Conservation (phyloP, 768 basidiomycete genomes). For the Russula lepida region DNA sequence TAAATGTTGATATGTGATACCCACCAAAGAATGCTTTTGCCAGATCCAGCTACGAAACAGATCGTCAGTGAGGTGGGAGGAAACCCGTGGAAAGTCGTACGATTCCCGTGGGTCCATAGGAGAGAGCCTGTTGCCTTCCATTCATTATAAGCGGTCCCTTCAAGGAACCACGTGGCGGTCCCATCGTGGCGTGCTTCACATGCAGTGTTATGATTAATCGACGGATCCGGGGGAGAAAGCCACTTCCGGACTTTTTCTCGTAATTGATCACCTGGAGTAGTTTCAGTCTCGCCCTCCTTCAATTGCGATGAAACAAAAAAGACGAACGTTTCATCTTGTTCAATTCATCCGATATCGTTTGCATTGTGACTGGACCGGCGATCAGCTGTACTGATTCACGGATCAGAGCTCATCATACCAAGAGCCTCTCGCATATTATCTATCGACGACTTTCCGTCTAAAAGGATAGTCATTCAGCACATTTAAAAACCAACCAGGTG, state of each 20-base stretch:
- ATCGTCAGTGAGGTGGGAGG: not conserved
- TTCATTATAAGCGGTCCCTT: too few relatives aligned
- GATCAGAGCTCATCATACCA: too few relatives aligned
- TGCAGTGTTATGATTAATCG: too few relatives aligned
- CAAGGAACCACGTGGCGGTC: too few relatives aligned
- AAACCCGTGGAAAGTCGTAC: not conserved
- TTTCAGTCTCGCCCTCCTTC: not conserved
- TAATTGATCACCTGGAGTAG: not conserved
- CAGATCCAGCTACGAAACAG: too few relatives aligned
- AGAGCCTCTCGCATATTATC: too few relatives aligned
- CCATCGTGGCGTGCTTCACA: too few relatives aligned
- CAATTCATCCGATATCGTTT: not conserved
- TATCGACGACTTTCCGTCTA: too few relatives aligned
- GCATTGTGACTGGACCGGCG: not conserved
- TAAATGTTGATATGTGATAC: not conserved
- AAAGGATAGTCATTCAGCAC: too few relatives aligned
- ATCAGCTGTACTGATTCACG: not conserved
- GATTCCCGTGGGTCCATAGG: slow-evolving; percentile 3
- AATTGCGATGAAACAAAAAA: not conserved
- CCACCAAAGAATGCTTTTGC: not conserved
- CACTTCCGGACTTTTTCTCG: too few relatives aligned
- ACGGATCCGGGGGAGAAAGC: too few relatives aligned
- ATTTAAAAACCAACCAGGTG: not conserved
- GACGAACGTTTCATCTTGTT: not conserved
- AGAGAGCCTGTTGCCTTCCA: not conserved